phyloP scores from a whole-genome alignment of 305 asterid genomes.

The Plantago coronopus region DNA sequence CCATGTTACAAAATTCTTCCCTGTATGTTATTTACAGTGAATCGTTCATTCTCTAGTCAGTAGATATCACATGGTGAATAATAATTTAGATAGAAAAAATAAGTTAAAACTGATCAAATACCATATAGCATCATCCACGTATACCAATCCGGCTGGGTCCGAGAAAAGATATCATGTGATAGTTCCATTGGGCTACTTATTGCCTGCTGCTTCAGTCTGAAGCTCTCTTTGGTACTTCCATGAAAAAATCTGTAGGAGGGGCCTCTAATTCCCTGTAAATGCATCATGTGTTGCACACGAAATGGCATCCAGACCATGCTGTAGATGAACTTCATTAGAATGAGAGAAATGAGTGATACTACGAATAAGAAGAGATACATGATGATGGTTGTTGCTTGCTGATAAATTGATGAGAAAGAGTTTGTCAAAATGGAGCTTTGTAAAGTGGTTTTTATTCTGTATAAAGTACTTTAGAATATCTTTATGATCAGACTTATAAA shows the following conservation, averaged over 20 bases:
- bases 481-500: too few relatives aligned
- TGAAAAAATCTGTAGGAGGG: constrained; percentile 39
- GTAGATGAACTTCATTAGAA: constrained; percentile 29
- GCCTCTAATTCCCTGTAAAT: constrained; percentile 52
- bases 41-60: too few relatives aligned
- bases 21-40: neutral
- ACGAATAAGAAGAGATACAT: neutral
- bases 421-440: neutral
- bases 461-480: too few relatives aligned
- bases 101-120: constrained; percentile 3
- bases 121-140: constrained; percentile 54
- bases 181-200: constrained; percentile 35
- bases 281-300: constrained; percentile 32
- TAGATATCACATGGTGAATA: too few relatives aligned
- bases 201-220: constrained; percentile 31
- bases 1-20: constrained; percentile 42
- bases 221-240: constrained; percentile 46
- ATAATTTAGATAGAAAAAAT: neutral
- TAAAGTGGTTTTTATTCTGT: neutral
- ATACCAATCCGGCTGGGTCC: constrained; percentile 41
- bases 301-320: constrained; percentile 46
- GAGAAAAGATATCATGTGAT: constrained; percentile 48
- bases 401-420: neutral
- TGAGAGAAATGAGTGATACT: constrained; percentile 4
- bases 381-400: neutral